Base-by-base conservation (phyloP, 495 filamentous ascomycete species). In the Aspergillus nidulans region DNA sequence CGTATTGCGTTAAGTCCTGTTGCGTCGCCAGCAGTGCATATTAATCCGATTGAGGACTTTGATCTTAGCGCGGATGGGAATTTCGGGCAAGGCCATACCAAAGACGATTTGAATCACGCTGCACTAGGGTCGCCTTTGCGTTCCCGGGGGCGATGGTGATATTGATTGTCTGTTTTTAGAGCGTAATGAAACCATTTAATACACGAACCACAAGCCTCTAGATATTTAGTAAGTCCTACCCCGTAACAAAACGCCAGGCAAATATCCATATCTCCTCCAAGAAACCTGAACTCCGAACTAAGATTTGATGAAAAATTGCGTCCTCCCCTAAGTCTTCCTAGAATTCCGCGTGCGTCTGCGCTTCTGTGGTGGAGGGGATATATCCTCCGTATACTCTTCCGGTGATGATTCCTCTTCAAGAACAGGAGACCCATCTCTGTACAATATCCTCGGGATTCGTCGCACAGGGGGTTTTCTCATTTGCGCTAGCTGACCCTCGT, bases 1-100 rank as follows among this genome's bases (percentile, higher is more conserved):
- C 87, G 85, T 58, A 78, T 96, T 51, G 86, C 84, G 49, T 77
- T 77, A 6, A 95, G 91, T 70, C 89, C 90, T n/a, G 67, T 84
- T 3, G 73, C 79, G 2, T 85, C 82, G 25, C 85, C 85, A 6
- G 72, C 70, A 30, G 75, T 77, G 13, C 75, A 77, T 68, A 46
- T 75, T 6, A 63, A 62, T 44, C 66, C 66, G 10, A 54, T 65
- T 18, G 69, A 67, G 3, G 61, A 67, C 4, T 73, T 76, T 42
- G 66, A 68, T 23, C 51, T 74, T 40, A 61, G 64, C 20, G 49
- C 21, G 28, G 52, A 53, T 36, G 36, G 39, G 4, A 59, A 56
- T 26, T 16, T 20, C n/a, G 51, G 46, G 48, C 44, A 60, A 6
- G 42, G 9, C 21, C 30, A 12, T 34, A 12, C 30, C 30, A 49